Conservation (phyloP, 108 stramenopile genomes). For the Pseudonitzschia pungens region DNA sequence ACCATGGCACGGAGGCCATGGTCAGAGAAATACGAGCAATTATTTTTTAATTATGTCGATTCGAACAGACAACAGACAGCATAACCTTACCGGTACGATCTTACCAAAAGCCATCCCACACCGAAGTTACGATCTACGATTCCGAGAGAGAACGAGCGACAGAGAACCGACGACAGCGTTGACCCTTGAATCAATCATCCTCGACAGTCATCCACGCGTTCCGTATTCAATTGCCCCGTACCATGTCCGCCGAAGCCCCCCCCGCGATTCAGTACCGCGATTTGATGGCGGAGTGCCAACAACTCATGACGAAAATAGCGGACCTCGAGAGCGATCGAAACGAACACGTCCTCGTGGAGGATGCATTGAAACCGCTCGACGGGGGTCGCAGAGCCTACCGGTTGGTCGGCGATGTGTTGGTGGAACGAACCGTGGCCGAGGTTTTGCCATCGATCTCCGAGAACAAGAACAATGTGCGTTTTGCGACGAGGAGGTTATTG, state of each 20-base stretch:
- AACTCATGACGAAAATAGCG: constrained; percentile 46
- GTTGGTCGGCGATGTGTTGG: constrained; percentile 91
- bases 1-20: too few relatives aligned
- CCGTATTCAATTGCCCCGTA: not conserved
- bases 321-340: constrained; percentile 58
- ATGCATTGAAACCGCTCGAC: constrained; percentile 89
- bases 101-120: too few relatives aligned
- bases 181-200: too few relatives aligned
- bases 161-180: too few relatives aligned
- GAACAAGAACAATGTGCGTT: constrained; percentile 77
- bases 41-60: too few relatives aligned
- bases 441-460: constrained; percentile 88
- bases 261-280: constrained; percentile 39
- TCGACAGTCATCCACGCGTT: too few relatives aligned
- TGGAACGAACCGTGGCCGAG: constrained; percentile 93
- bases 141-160: too few relatives aligned
- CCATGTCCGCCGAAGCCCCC: constrained; percentile 16
- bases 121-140: too few relatives aligned
- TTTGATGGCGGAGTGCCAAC: constrained; percentile 48
- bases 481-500: constrained; percentile 14
- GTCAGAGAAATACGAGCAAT: too few relatives aligned
- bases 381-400: constrained; percentile 86
- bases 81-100: too few relatives aligned
- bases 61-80: too few relatives aligned
- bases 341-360: constrained; percentile 83